phyloP scores from a whole-genome alignment of 148 eudicot species.

The Fallopia convolvulus region DNA sequence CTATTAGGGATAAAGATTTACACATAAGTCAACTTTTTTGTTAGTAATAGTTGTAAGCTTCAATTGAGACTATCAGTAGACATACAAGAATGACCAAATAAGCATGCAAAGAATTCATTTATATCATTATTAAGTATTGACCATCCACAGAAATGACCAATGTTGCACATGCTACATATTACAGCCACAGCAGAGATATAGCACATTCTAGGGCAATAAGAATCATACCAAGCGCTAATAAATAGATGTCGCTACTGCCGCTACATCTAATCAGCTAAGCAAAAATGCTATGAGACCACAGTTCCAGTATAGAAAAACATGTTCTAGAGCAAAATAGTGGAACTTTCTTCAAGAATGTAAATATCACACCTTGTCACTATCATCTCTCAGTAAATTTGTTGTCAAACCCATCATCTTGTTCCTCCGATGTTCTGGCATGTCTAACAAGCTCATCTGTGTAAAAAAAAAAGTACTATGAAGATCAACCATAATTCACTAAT shows the following conservation, averaged over 20 bases:
- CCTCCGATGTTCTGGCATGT: conserved; percentile 59
- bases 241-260: not conserved
- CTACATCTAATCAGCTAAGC: conserved; percentile 1
- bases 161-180: not conserved
- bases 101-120: not conserved
- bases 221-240: not conserved
- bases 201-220: not conserved
- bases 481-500: not conserved
- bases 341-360: not conserved
- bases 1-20: not conserved
- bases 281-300: not conserved
- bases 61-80: not conserved
- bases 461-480: not conserved
- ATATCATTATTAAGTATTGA: not conserved
- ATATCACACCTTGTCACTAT: conserved; percentile 65
- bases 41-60: not conserved
- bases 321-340: not conserved
- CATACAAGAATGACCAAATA: not conserved
- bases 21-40: not conserved
- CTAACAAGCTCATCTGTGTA: conserved; percentile 81
- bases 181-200: conserved; percentile 3
- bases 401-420: conserved; percentile 49
- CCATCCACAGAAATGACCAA: not conserved
- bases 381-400: conserved; percentile 79
- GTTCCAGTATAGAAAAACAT: not conserved